These are phyloP conservation scores for Thraustochytrium striatum DNA, from an alignment of 352 stramenopile species.

Conservation along the genomic window DNA sequence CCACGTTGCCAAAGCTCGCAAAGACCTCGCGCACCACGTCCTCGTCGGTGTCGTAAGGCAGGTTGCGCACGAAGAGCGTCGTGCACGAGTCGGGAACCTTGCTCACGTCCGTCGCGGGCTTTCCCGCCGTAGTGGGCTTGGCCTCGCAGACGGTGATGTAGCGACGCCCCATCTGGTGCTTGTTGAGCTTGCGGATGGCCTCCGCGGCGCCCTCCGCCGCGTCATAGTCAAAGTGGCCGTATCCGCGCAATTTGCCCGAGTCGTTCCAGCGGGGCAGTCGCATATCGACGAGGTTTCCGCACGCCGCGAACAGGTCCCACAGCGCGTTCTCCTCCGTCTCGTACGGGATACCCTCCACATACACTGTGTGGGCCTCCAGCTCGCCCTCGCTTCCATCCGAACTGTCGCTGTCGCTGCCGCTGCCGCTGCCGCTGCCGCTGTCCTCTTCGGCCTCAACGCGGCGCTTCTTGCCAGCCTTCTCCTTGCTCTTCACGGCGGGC, in stretches of 20 bases:
- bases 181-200: conserved; percentile 72
- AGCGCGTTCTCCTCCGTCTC: conserved; percentile 79
- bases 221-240: conserved; percentile 85
- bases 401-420: not conserved
- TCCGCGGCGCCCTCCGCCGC: conserved; percentile 63
- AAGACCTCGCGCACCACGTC: conserved; percentile 74
- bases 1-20: conserved; percentile 74
- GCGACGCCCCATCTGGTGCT: conserved; percentile 71
- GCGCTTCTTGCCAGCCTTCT: not conserved
- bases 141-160: conserved; percentile 76
- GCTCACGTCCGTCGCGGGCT: conserved; percentile 1
- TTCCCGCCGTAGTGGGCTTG: conserved; percentile 56
- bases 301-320: conserved; percentile 76
- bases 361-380: conserved; percentile 60
- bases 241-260: conserved; percentile 79
- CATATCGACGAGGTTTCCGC: conserved; percentile 80
- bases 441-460: not conserved
- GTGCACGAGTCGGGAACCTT: conserved; percentile 70
- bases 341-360: conserved; percentile 92
- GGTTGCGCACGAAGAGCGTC: conserved; percentile 88
- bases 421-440: not conserved
- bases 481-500: too few species aligned
- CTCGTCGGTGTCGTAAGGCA: conserved; percentile 84
- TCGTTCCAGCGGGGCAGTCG: conserved; percentile 85
- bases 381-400: conserved; percentile 13